phyloP scores from a whole-genome alignment of 2,329 filamentous ascomycete species.

The Ceratocystis ficicola region DNA sequence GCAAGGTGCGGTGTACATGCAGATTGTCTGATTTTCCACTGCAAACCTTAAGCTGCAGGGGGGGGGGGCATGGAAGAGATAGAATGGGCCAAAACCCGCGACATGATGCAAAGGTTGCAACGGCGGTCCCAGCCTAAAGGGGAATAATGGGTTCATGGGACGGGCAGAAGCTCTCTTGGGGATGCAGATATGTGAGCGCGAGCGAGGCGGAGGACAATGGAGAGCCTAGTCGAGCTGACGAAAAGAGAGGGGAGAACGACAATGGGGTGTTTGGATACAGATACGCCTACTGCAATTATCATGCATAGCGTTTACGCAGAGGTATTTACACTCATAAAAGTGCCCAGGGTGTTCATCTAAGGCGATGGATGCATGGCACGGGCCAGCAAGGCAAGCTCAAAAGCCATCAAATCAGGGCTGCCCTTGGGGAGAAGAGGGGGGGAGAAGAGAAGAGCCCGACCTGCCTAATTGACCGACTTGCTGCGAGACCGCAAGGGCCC shows the following conservation, averaged over 20 bases:
- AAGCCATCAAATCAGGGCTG: neutral
- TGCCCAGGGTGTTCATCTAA: neutral
- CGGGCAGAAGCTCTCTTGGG: neutral
- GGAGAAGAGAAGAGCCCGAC: too few relatives aligned
- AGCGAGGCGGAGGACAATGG: neutral
- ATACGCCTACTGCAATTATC: neutral
- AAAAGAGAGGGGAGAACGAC: neutral
- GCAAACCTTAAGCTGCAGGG: neutral
- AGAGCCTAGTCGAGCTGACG: neutral
- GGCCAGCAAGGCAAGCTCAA: neutral
- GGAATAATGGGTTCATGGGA: neutral
- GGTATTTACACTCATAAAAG: neutral
- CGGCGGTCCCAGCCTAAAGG: neutral
- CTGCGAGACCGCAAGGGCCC: too few relatives aligned
- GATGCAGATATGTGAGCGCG: neutral
- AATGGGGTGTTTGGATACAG: neutral
- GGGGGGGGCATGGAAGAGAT: neutral
- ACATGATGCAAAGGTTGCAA: neutral
- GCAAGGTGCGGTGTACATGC: constrained; percentile 19
- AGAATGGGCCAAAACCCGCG: neutral
- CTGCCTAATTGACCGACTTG: neutral
- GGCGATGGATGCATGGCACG: neutral
- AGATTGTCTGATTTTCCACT: neutral
- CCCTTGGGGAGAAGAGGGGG: neutral
- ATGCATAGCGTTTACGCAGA: neutral